Percentiles rank a stretch among this genome's conserved stretches.
phyloP scores from a whole-genome alignment of 1,284 basidiomycete genomes.

The Puccinia hordei region DNA sequence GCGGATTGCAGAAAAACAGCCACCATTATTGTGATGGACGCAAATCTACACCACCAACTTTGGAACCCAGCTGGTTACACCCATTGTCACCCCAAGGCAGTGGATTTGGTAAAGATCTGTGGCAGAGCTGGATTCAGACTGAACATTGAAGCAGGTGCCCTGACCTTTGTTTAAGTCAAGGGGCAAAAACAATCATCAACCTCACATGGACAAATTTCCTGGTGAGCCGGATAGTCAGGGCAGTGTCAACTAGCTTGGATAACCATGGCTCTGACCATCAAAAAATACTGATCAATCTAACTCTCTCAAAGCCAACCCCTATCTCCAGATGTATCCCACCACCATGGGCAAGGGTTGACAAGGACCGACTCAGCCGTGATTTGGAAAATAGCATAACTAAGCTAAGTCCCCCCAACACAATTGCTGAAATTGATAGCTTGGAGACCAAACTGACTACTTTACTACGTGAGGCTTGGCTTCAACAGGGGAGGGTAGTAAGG shows the following conservation, averaged over 20 bases:
- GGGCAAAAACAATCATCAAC: conserved; percentile 10
- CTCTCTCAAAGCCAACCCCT: too few species aligned
- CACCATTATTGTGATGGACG: background rate
- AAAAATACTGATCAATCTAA: background rate
- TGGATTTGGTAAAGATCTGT: background rate
- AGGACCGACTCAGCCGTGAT: too few species aligned
- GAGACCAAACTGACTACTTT: too few species aligned
- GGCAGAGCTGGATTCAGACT: background rate
- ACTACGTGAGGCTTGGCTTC: background rate
- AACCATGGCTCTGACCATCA: conserved; percentile 39
- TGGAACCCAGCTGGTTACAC: conserved; percentile 20
- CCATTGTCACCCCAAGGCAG: too few species aligned
- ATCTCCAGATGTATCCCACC: too few species aligned
- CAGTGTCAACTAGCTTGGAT: background rate
- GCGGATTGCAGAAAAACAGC: background rate
- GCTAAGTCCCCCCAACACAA: background rate
- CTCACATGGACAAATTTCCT: conserved; percentile 19
- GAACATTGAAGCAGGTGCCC: background rate
- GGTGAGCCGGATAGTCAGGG: too few species aligned
- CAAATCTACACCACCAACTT: conserved; percentile 4
- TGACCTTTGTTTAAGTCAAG: background rate
- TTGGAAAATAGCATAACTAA: background rate
- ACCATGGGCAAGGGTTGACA: too few species aligned
- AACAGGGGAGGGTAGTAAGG: background rate
- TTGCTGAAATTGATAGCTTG: background rate